Conservation (phyloP, 2,329 filamentous ascomycete genomes). For the Ceratocystis harringtonii region DNA sequence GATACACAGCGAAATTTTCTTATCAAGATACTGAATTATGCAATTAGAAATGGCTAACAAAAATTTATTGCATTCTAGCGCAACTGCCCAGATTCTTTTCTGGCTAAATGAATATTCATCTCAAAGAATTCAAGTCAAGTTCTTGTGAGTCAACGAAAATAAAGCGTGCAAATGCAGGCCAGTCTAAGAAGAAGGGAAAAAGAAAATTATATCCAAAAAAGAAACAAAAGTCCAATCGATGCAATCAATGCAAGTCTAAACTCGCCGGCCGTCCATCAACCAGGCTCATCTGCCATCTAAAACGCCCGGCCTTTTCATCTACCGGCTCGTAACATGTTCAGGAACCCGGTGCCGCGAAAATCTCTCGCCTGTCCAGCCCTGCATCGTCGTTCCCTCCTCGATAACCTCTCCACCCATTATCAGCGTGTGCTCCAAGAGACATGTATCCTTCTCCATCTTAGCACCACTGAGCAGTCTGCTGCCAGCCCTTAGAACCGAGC, state of each 20-base stretch:
- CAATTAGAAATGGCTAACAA: not conserved
- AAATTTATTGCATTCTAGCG: not conserved
- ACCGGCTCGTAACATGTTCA: not conserved
- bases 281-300: no score
- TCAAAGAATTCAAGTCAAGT: not conserved
- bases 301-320: no score
- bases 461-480: constrained; percentile 39
- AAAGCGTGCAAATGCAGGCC: not conserved
- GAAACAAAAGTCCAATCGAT: not conserved
- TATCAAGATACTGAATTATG: no score
- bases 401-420: constrained; percentile 42
- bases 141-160: not conserved
- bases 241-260: not conserved
- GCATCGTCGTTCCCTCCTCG: constrained; percentile 34
- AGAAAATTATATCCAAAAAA: not conserved
- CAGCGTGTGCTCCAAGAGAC: constrained; percentile 42
- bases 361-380: constrained; percentile 39
- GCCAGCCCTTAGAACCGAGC: constrained; percentile 37
- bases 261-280: no score
- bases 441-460: constrained; percentile 36
- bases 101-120: not conserved
- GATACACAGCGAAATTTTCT: no score
- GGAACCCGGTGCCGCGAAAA: constrained; percentile 22
- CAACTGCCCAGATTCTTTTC: not conserved
- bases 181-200: not conserved